Base-by-base conservation (phyloP, 2,329 filamentous ascomycete genomes). In the Sarocladium strictum region DNA sequence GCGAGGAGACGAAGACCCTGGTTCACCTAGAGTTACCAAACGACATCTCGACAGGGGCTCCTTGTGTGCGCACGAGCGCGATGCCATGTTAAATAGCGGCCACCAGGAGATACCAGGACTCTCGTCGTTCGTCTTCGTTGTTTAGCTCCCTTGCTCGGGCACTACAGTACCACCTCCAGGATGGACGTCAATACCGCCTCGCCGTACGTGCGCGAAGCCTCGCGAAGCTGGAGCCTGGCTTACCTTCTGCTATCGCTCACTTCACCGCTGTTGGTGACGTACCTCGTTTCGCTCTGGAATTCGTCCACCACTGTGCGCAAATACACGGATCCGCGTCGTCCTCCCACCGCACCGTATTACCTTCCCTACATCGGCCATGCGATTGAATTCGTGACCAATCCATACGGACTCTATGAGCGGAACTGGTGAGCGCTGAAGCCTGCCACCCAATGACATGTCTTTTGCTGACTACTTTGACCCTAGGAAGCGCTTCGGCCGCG, bases 401-500 rank as follows among this genome's bases (percentile, higher is more conserved):
- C 49, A 12, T 52, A 37, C 26, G 49, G 21, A 11, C 49, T 52
- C 6, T 52, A 11, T 23, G 29, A 52, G 15, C 5, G 6, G 5
- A 24, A 26, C 19, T 26, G 17, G 49, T 52, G n/a, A 52, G 49
- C 19, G 11, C 4, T 3, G 6, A n/a, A 12, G 3, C 12, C 29
- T 32, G 6, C 29, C 12, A 32, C 29, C 29, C 29, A 32, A 7
- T 6, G 29, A n/a, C n/a, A 45, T 10, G 21, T 11, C 6, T 9
- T 12, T 24, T 50, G 24, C 26, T 50, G 14, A n/a, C 17, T 29
- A 4, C 23, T 3, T 24, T 29, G 21, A 50, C 6, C 45, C n/a
- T n/a, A 50, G 49, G 27, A 26, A 52, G n/a, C 49, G 32, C 14
- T 52, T 52, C 23, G 49, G 49, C n/a, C 49, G 49, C 26, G 27